Evolutionary conservation across 1,284 basidiomycete genomes (phyloP), one percentile per base, ranked within the genome.

Genomic region (Cystobasidium sp.): DNA sequence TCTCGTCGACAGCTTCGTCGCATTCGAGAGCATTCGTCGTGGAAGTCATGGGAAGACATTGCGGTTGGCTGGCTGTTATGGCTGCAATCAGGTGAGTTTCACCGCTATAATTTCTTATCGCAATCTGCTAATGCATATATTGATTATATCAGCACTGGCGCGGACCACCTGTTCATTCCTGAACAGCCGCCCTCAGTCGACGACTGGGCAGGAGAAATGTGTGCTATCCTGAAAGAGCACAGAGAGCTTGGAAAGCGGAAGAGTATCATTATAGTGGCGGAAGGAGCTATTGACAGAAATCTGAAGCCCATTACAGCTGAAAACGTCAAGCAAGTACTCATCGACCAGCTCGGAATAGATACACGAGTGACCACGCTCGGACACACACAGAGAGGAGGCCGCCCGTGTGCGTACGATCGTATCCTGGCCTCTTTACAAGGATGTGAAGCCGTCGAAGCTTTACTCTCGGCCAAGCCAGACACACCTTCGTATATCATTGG

Each of bases 401-500:
- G 89, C 76, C 96, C 96, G 0, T 95, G 93, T 79, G 95, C 96
- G 1, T 89, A 88, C 78, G 96, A 99, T 82, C 89, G 97, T 52
- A 92, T 97, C 78, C 81, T 98, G 83, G 92, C 96, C 0, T 97
- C 95, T 0, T 84, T 98, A 24, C 95, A 99, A 86, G 95, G 94
- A 74, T 88, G 95, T 59, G 93, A 97, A 81, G 96, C 96, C 0
- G 91, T 99, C 58, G 87, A 95, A 68, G 91, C 93, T 0, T 86
- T 99, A 31, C 85, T 98, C n/a, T 90, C 92, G 80, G 88, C 94
- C 0, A 92, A 89, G 0, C 93, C 94, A 4, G 88, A 91, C 31
- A 94, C 92, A 0, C 95, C 95, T 0, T 96, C 93, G 0, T 97
- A 97, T 83, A 96, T 99, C 90, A 98, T 99, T 81, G 95, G 96